Percentiles rank a stretch among this genome's conserved stretches.
Evolutionary conservation across 164 flowering plant genomes (phyloP).

Genomic region (Protea cynaroides): DNA sequence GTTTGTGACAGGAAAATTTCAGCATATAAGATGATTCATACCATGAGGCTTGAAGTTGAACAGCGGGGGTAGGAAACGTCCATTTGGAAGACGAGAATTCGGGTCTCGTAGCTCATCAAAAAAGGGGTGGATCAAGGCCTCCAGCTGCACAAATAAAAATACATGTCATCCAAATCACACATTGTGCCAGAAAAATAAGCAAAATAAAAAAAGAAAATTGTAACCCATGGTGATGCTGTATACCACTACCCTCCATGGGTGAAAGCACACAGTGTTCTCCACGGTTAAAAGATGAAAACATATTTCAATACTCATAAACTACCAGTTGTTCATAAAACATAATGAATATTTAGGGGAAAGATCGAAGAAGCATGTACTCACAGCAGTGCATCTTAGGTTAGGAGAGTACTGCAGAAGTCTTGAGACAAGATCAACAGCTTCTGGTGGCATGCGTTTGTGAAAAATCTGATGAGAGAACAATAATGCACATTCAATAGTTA

Average conservation of each 20-base stretch:
- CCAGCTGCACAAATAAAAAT: conserved; percentile 40
- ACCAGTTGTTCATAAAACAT: no score
- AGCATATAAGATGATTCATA: conserved; percentile 13
- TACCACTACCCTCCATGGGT: no score
- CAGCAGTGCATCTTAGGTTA: conserved; percentile 53
- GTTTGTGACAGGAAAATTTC: no score
- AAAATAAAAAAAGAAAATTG: background rate
- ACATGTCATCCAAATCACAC: background rate
- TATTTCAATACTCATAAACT: no score
- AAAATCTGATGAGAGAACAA: conserved; percentile 35
- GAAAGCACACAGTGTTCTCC: no score
- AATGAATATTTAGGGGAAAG: no score
- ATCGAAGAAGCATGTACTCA: conserved; percentile 23
- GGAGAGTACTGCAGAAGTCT: conserved; percentile 58
- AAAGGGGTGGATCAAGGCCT: conserved; percentile 66
- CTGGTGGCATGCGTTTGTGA: conserved; percentile 63
- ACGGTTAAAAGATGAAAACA: no score
- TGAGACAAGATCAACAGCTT: conserved; percentile 61
- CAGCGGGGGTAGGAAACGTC: conserved; percentile 69
- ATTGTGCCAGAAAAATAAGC: background rate
- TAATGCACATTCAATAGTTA: background rate
- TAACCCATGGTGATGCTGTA: background rate
- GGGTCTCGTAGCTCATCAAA: conserved; percentile 80
- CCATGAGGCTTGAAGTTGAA: conserved; percentile 72
- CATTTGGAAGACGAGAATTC: conserved; percentile 60